Base-by-base conservation (phyloP, 2,329 filamentous ascomycete genomes). In the Pseudophaeomoniella oleicola region DNA sequence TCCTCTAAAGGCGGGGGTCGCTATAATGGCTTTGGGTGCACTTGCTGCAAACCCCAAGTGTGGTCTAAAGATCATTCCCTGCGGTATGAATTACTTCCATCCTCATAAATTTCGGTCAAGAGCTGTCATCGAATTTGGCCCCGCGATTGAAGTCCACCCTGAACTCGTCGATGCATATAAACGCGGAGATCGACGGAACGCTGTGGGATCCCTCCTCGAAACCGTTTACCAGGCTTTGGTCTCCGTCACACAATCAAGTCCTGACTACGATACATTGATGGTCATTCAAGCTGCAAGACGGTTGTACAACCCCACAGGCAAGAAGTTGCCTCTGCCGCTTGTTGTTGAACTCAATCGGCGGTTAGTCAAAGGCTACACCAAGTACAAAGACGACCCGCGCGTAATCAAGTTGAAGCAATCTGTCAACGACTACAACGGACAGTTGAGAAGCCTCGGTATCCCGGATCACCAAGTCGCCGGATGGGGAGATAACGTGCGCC, bases 81-180 rank as follows among this genome's bases (percentile, higher is more conserved):
- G 90, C 36, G 88, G 88, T 49, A 94, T 98, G 88, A 98, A 98
- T 60, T 98, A 98, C 60, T 98, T 98, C 62, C 88, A 96, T 59
- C 83, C 88, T 0, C 88, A 98, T 69, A 98, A 96, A 58, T 98
- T 98, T 60, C 81, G 88, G 32, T 96, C 88, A 44, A 75, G 90
- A 54, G 90, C 88, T 22, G 88, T 98, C 3, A 78, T 96, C 41
- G 90, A 98, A 54, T 98, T 96, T 50, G 90, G 90, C 5, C 78
- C 75, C 16, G 86, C 90, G 0, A 78, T 96, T 43, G 82, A 93
- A 46, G 77, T 96, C 6, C 81, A 86, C 1, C 65, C 67, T 14
- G 81, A 93, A 50, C 63, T 94, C 19, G 84, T 94, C 4, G 72
- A 87, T 43, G 77, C 85, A 58, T 96, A 94, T 62, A 81, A 78